Percentiles rank a stretch among this genome's conserved stretches.
Conservation (phyloP, 192 early-diverging fungal genomes). For the Backusella circina region DNA sequence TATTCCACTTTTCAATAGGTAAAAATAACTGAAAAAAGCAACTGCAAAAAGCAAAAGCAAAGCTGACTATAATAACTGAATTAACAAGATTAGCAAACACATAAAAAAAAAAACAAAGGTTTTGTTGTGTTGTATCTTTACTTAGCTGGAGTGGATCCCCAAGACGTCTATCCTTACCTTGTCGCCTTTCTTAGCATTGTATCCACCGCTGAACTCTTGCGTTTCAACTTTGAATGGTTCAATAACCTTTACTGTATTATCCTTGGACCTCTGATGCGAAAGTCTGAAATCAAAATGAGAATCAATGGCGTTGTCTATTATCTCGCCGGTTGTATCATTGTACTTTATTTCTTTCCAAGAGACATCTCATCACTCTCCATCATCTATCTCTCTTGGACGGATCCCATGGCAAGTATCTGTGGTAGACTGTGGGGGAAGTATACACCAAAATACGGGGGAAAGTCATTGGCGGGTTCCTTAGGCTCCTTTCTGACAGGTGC, state of each 20-base stretch:
- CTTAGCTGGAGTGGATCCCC: conserved; percentile 18
- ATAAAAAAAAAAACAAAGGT: conserved; percentile 26
- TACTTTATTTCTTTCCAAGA: conserved; percentile 27
- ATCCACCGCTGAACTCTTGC: conserved; percentile 28
- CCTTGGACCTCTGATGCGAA: conserved; percentile 41
- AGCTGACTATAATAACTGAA: not conserved
- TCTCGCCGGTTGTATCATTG: conserved; percentile 31
- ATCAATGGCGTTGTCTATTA: conserved; percentile 45
- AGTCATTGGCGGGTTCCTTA: conserved; percentile 41
- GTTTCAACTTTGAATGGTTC: conserved; percentile 34
- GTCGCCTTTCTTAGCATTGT: conserved; percentile 18
- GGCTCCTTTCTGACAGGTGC: conserved; percentile 31
- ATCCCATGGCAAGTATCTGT: conserved; percentile 41
- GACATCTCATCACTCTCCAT: conserved; percentile 45
- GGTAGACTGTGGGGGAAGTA: conserved; percentile 39
- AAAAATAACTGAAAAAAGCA: not conserved
- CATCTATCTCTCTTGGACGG: conserved; percentile 44
- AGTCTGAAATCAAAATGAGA: conserved; percentile 29
- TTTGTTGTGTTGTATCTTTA: conserved; percentile 39
- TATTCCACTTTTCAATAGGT: conserved; percentile 46
- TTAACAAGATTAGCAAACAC: not conserved
- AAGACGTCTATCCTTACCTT: conserved; percentile 21
- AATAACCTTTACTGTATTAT: conserved; percentile 36
- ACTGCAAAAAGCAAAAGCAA: not conserved
- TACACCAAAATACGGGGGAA: conserved; percentile 35